A percentile compares a stretch with the other conserved stretches of the same genome.
Conservation (phyloP, 805 yeast genomes). For the Suhomyces emberorum region DNA sequence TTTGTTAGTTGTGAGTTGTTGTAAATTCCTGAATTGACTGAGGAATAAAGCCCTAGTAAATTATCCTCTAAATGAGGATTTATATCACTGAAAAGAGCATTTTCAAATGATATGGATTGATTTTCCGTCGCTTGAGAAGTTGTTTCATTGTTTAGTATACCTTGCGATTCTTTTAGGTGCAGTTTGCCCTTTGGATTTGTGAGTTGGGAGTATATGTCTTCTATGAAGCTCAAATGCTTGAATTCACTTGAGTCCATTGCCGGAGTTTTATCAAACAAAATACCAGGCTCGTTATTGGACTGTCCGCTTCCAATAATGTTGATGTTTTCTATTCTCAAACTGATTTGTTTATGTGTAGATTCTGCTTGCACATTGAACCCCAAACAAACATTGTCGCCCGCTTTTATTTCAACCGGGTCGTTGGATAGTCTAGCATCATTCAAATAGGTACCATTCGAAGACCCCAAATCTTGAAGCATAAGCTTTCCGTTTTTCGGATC, state of each 20-base stretch:
- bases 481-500: constrained; percentile 62
- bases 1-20: constrained; percentile 59
- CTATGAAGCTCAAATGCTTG: constrained; percentile 35
- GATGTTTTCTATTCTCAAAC: constrained; percentile 76
- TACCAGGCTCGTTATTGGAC: constrained; percentile 11
- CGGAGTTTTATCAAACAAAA: constrained; percentile 8
- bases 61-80: constrained; percentile 48
- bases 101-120: constrained; percentile 41
- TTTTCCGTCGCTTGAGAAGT: background rate
- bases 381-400: constrained; percentile 86
- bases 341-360: constrained; percentile 77
- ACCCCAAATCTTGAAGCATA: constrained; percentile 79
- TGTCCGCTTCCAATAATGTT: constrained; percentile 45
- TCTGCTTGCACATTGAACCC: constrained; percentile 83
- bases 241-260: constrained; percentile 25
- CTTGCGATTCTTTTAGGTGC: background rate
- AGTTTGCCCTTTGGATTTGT: constrained; percentile 3
- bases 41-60: constrained; percentile 46
- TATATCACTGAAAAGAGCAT: constrained; percentile 62
- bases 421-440: constrained; percentile 68
- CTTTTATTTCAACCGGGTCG: constrained; percentile 59
- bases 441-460: constrained; percentile 92
- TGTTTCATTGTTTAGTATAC: background rate
- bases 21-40: constrained; percentile 52
- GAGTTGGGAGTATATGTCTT: constrained; percentile 21